Percentiles rank a stretch among this genome's conserved stretches.
Conservation (phyloP, 306 rosid species). For the Pterocarpus santalinus region DNA sequence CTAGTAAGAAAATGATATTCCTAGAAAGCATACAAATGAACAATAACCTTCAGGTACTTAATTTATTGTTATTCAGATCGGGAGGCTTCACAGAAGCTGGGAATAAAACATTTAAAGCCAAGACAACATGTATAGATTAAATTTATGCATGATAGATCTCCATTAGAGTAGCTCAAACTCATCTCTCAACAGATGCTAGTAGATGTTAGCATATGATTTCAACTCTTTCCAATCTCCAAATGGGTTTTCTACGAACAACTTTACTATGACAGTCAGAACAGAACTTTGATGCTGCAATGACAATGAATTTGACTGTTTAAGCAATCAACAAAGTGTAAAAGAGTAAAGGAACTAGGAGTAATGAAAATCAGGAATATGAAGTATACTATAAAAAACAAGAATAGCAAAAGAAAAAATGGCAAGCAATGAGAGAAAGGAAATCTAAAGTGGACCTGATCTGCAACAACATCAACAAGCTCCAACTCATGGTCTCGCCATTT, state of each 20-base stretch:
- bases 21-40: constrained; percentile 31
- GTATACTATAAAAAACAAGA: not conserved
- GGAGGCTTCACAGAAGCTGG: constrained; percentile 5
- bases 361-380: constrained; percentile 9
- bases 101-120: not conserved
- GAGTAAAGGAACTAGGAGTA: not conserved
- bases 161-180: constrained; percentile 16
- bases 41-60: constrained; percentile 17
- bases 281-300: constrained; percentile 19
- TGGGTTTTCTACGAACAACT: constrained; percentile 14
- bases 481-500: constrained; percentile 93
- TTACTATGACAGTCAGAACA: constrained; percentile 35
- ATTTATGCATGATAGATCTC: constrained; percentile 14
- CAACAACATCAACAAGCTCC: constrained; percentile 93
- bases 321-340: constrained; percentile 19
- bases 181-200: constrained; percentile 10
- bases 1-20: constrained; percentile 1
- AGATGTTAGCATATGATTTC: not conserved
- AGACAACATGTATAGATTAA: not conserved
- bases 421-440: constrained; percentile 32
- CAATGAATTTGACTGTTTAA: constrained; percentile 16
- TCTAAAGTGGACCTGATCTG: constrained; percentile 78
- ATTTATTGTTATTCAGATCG: constrained; percentile 7
- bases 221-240: no score
- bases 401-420: constrained; percentile 8